Conservation (phyloP, 2,329 filamentous ascomycete species). For the Penicillium sp. region DNA sequence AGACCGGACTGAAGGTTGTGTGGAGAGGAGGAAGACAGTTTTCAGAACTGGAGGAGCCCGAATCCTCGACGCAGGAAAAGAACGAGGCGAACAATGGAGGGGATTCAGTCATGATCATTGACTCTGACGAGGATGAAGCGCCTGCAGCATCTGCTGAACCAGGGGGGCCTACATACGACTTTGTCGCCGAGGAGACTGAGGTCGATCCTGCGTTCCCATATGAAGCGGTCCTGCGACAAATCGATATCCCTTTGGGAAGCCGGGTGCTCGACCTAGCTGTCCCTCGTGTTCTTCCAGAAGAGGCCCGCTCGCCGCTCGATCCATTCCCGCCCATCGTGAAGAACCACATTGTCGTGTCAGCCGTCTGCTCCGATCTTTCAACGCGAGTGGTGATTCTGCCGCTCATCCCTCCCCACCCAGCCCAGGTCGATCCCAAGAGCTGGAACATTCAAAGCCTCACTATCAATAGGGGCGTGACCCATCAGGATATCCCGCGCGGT, state of each 20-base stretch:
- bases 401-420: constrained; percentile 51
- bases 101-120: constrained; percentile 55
- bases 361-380: constrained; percentile 57
- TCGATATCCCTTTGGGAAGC: constrained; percentile 55
- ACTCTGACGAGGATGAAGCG: constrained; percentile 56
- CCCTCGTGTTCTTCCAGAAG: constrained; percentile 45
- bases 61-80: constrained; percentile 25
- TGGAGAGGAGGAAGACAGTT: constrained; percentile 60
- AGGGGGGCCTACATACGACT: constrained; percentile 37
- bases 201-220: constrained; percentile 57
- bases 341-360: constrained; percentile 53
- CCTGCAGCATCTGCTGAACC: constrained; percentile 25
- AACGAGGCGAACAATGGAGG: constrained; percentile 24
- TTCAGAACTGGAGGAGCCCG: constrained; percentile 32
- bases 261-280: constrained; percentile 54
- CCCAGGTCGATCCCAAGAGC: constrained; percentile 34
- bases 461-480: constrained; percentile 47
- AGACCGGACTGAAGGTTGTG: constrained; percentile 56
- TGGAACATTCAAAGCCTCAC: constrained; percentile 50
- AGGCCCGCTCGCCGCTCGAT: constrained; percentile 39
- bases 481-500: constrained; percentile 52
- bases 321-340: constrained; percentile 49
- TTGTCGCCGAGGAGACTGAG: constrained; percentile 55
- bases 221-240: constrained; percentile 52
- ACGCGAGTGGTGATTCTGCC: constrained; percentile 56